Base-by-base conservation (phyloP, 1,284 basidiomycete genomes). In the Sporisorium sorghi region DNA sequence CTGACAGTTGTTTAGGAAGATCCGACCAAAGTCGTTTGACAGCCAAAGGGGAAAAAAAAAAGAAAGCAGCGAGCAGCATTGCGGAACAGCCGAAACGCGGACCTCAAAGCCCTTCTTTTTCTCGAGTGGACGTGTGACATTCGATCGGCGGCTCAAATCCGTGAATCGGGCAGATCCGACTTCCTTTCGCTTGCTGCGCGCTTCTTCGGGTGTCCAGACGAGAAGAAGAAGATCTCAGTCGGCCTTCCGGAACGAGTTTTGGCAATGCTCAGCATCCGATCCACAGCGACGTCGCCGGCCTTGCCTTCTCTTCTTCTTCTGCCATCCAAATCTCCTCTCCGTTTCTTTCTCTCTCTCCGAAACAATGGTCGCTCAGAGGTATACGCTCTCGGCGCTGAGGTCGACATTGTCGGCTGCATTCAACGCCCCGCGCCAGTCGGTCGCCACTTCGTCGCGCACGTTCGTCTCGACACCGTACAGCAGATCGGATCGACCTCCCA, bases 351-450 rank as follows among this genome's bases (percentile, higher is more conserved):
- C 11, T 19, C n/a, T 15, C n/a, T 28, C 5, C n/a, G 7, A 24
- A 39, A 55, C 40, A 1, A 73, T 73, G 71, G 71, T 68, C 21
- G 61, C 71, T 17, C 71, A 73, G 32, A 46, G 71, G 49, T 73
- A 73, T 39, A 61, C 71, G 6, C 64, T 73, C 7, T 68, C 71
- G 4, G 71, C 71, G 21, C 35, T 73, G n/a, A 56, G 71, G 35
- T 73, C 71, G 65, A 73, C 71, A 15, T 43, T 73, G 47, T 68
- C 64, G 60, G 64, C 65, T 23, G 71, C 71, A 1, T 68, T 65
- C 10, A 50, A 43, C 24, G 57, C 58, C 11, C 65, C 71, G 1
- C 71, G 60, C 23, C 65, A 53, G 17, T 63, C 65, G 26, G 65
- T 68, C 5, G 65, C 71, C 19, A 47, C 61, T 9, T 68, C 71